Evolutionary conservation across 129 eudicot genomes (phyloP), one percentile per base, ranked within the genome.

Genomic region (Centaurea solstitialis): DNA sequence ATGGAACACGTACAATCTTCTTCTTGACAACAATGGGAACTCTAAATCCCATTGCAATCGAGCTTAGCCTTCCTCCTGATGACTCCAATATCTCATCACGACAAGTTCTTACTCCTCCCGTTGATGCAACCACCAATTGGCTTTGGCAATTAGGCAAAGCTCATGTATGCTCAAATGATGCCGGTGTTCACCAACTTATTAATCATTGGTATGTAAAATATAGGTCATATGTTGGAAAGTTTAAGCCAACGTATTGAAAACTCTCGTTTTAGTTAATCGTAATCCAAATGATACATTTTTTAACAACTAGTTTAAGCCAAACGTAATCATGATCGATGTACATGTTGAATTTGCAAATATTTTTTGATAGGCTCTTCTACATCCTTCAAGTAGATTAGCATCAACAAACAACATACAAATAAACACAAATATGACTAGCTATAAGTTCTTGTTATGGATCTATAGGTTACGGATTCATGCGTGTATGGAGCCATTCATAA

Each of bases 131-230:
- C 74, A 71, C 87, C 66, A 87, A 88, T n/a, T 94, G 97, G 98
- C 85, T 84, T 70, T 91, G 98, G 98, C 89, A 83, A 47, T 77
- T 94, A 39, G 97, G 89, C 20, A 94, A 94, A 76, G 93, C 97
- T 71, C 98, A 94, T 76, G 98, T 91, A 9, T 90, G 93, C 79
- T 86, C 97, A 33, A 94, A 94, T 59, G 98, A 94, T 75, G 91
- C 92, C 10, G 97, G 97, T 11, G 95, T 88, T 33, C 98, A 91
- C 79, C 98, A 94, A 80, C 98, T 94, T 17, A 86, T 90, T 74
- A 85, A 94, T 79, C 97, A 90, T 84, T 94, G 97, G 98, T 94
- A 85, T 59, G 81, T 61, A 8, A 23, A 37, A 41, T 23, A 24
- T n/a, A 57, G 22, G 22, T 17, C 22, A 5, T 53, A 15, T 53